These are phyloP conservation scores for Macrotyloma uniflorum DNA, from an alignment of 306 rosid species.

Conservation along the genomic window DNA sequence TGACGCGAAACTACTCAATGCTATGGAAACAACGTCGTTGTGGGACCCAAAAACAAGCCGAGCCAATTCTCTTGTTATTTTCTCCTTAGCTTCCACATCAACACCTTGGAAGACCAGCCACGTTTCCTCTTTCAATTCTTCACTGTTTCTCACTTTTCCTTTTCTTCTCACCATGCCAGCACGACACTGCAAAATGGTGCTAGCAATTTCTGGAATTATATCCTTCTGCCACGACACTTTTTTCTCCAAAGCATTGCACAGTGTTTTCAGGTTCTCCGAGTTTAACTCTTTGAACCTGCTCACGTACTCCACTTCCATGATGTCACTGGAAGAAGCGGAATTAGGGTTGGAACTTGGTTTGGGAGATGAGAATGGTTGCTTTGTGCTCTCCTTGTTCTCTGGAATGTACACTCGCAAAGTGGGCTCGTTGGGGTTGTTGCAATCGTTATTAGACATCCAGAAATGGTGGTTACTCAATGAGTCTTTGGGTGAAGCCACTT, in stretches of 20 bases:
- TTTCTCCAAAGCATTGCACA: constrained; percentile 75
- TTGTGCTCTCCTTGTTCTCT: constrained; percentile 42
- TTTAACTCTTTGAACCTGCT: constrained; percentile 68
- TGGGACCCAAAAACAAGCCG: constrained; percentile 71
- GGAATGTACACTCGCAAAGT: constrained; percentile 60
- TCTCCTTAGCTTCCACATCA: constrained; percentile 69
- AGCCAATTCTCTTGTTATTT: constrained; percentile 77
- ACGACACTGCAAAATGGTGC: constrained; percentile 78
- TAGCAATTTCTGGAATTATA: constrained; percentile 68
- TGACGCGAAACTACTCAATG: constrained; percentile 73
- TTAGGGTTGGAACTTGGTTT: constrained; percentile 67
- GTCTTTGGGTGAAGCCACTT: constrained; percentile 37
- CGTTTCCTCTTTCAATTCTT: constrained; percentile 71
- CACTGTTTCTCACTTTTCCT: constrained; percentile 44
- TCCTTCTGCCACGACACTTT: constrained; percentile 83
- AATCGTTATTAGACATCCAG: constrained; percentile 44
- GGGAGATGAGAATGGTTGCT: constrained; percentile 40
- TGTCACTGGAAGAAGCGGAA: constrained; percentile 66
- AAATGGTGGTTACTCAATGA: constrained; percentile 45
- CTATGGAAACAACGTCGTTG: constrained; percentile 55
- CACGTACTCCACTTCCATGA: constrained; percentile 65
- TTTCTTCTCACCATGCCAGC: constrained; percentile 73
- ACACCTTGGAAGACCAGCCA: constrained; percentile 93
- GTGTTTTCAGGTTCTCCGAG: constrained; percentile 63
- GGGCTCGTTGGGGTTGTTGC: constrained; percentile 43